Percentiles rank a stretch among this genome's conserved stretches.
Evolutionary conservation across 2,329 filamentous ascomycete genomes (phyloP).

Genomic region (Sporothrix variecibatus): DNA sequence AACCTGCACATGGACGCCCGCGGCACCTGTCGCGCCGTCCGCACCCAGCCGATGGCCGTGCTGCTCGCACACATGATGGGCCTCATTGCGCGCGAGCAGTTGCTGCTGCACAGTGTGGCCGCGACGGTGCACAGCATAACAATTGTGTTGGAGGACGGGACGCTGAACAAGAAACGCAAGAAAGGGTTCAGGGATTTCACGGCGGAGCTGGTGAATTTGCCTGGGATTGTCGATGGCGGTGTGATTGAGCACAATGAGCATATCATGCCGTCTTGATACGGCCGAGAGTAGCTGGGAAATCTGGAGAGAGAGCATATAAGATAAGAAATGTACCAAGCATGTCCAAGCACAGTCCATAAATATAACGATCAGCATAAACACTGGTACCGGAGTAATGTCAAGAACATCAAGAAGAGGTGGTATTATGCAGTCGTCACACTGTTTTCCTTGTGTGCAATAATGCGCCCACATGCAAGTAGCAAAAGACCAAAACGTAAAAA

Average conservation of each 20-base stretch:
- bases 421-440: constrained; percentile 16
- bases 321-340: not conserved
- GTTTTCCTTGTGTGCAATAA: not conserved
- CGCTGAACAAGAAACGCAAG: not conserved
- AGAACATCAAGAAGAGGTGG: not conserved
- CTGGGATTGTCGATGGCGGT: not conserved
- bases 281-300: too few species aligned
- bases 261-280: not conserved
- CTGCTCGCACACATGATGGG: constrained; percentile 23
- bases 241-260: not conserved
- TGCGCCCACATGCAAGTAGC: constrained; percentile 17
- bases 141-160: constrained; percentile 21
- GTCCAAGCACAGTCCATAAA: not conserved
- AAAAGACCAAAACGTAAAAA: not conserved
- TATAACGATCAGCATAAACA: not conserved
- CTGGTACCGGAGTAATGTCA: not conserved
- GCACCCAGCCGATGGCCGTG: constrained; percentile 12
- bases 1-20: constrained; percentile 21
- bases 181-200: not conserved
- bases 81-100: not conserved
- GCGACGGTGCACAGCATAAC: constrained; percentile 25
- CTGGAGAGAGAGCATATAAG: not conserved
- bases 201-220: not conserved
- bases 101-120: constrained; percentile 21
- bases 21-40: constrained; percentile 20